These are phyloP conservation scores for Ceratocystiopsis sp. DNA, from an alignment of 2,329 filamentous ascomycete genomes.

Conservation along the genomic window DNA sequence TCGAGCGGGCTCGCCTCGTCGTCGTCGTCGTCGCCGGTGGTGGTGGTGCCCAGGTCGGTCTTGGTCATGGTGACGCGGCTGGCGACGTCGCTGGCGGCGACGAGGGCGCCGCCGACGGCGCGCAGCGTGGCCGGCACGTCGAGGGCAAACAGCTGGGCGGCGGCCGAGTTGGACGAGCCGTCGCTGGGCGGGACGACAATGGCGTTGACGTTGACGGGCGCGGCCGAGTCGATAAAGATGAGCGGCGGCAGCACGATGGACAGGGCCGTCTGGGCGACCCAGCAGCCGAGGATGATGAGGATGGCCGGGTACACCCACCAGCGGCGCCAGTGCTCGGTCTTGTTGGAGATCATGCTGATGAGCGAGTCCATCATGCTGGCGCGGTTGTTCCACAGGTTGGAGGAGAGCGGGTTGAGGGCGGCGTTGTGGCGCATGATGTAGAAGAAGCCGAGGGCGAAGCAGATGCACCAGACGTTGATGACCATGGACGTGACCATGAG, in stretches of 20 bases:
- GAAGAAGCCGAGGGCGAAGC: conserved; percentile 7
- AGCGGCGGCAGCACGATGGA: conserved; percentile 5
- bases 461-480: conserved; percentile 7
- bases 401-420: conserved; percentile 6
- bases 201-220: conserved; percentile 6
- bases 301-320: conserved; percentile 9
- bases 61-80: conserved; percentile 3
- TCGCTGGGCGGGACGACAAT: conserved; percentile 7
- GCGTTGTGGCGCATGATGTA: conserved; percentile 8
- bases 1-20: conserved; percentile 2
- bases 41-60: conserved; percentile 7
- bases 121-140: conserved; percentile 55
- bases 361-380: conserved; percentile 7
- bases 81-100: conserved; percentile 42
- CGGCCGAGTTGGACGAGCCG: conserved; percentile 3
- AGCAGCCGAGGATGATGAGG: conserved; percentile 5
- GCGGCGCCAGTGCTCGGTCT: conserved; percentile 4
- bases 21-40: conserved; percentile 5
- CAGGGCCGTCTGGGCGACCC: conserved; percentile 5
- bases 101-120: conserved; percentile 64
- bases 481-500: conserved; percentile 7
- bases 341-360: conserved; percentile 3
- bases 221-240: conserved; percentile 7
- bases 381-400: conserved; percentile 8
- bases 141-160: conserved; percentile 7